Percentiles rank a stretch among this genome's conserved stretches.
Conservation (phyloP, 306 rosid species). For the Cucurbita maxima region DNA sequence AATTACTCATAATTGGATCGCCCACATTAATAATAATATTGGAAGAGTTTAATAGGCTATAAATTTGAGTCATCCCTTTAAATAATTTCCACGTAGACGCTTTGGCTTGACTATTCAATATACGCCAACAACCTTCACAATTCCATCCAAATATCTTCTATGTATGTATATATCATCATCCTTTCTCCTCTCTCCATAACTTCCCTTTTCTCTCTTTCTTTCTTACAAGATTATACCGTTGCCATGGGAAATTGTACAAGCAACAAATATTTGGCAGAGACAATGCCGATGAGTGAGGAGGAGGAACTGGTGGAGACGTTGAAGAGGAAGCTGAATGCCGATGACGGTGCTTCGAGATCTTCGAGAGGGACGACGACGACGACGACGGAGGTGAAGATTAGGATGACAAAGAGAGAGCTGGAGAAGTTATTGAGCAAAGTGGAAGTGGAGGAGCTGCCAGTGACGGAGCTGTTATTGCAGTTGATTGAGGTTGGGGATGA, state of each 20-base stretch:
- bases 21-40: not conserved
- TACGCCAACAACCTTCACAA: not conserved
- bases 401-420: constrained; percentile 2
- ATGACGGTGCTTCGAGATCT: not conserved
- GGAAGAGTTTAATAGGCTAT: not conserved
- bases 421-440: not conserved
- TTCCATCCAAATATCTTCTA: not conserved
- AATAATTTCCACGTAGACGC: not conserved
- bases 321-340: not conserved
- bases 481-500: not conserved
- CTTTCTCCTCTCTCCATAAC: not conserved
- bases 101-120: not conserved
- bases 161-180: not conserved
- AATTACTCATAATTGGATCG: no score
- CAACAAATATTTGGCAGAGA: not conserved
- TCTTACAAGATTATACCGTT: not conserved
- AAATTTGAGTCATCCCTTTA: not conserved
- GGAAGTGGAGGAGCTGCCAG: not conserved
- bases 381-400: not conserved
- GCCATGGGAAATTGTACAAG: not conserved
- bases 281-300: not conserved
- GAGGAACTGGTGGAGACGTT: not conserved
- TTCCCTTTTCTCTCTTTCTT: not conserved
- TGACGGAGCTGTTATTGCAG: not conserved
- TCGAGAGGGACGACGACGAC: not conserved